phyloP scores from a whole-genome alignment of 345 rosid genomes.

The Passiflora organensis region DNA sequence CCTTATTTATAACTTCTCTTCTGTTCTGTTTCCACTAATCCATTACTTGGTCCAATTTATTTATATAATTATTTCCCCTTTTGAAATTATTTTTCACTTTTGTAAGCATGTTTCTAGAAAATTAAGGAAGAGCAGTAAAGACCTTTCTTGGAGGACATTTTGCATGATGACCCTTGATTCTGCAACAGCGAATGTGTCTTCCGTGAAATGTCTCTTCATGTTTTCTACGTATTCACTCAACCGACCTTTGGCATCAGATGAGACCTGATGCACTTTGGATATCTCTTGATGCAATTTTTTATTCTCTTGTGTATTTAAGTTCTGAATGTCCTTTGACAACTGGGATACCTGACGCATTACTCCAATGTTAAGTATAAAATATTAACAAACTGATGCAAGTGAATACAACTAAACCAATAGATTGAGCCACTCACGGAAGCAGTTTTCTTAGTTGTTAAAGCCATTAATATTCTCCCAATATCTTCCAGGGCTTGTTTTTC shows the following conservation, averaged over 20 bases:
- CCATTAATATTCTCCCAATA: slow-evolving; percentile 53
- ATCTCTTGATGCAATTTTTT: slow-evolving; percentile 52
- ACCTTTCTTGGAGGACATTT: slow-evolving; percentile 61
- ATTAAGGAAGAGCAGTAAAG: slow-evolving; percentile 3
- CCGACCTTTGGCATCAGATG: slow-evolving; percentile 45
- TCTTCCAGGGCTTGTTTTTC: slow-evolving; percentile 64
- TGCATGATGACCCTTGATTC: slow-evolving; percentile 52
- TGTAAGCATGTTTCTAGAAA: not conserved
- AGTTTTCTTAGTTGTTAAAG: slow-evolving; percentile 59
- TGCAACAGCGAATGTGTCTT: slow-evolving; percentile 55
- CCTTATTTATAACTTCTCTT: not conserved
- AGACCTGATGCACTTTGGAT: slow-evolving; percentile 51
- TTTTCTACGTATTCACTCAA: slow-evolving; percentile 41
- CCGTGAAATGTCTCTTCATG: slow-evolving; percentile 42
- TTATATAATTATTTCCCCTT: too few relatives aligned
- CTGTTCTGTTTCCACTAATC: not conserved
- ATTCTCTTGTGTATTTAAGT: slow-evolving; percentile 36
- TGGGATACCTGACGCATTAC: slow-evolving; percentile 48
- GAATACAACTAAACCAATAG: not conserved
- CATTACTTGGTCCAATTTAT: too few relatives aligned
- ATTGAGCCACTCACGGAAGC: slow-evolving; percentile 41
- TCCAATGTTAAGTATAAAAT: slow-evolving; percentile 11
- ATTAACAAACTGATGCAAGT: not conserved
- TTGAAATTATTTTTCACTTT: too few relatives aligned
- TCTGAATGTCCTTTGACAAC: slow-evolving; percentile 48